A percentile compares a stretch with the other conserved stretches of the same genome.
These are phyloP conservation scores for Pholiota conissans DNA, from an alignment of 768 basidiomycete genomes.

Conservation along the genomic window DNA sequence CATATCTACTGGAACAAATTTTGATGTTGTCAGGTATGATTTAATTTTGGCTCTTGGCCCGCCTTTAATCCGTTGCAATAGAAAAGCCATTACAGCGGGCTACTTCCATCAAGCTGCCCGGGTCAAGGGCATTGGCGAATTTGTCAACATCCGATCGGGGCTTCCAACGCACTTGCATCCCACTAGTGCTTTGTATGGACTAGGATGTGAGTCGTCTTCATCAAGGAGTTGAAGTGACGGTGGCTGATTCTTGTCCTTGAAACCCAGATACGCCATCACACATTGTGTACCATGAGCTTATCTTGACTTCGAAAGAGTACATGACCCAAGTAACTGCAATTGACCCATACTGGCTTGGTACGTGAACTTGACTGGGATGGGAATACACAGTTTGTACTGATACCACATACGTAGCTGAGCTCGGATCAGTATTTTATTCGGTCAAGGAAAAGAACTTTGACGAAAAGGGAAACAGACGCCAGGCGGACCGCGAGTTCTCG, in stretches of 20 bases:
- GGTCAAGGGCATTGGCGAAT: conserved; percentile 99
- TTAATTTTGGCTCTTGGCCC: conserved; percentile 2
- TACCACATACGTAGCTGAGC: conserved; percentile 62
- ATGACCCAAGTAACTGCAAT: conserved; percentile 99
- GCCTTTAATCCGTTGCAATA: conserved; percentile 26
- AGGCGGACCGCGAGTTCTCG: conserved; percentile 88
- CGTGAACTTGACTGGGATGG: conserved; percentile 18
- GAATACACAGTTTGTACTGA: not conserved
- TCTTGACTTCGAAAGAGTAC: conserved; percentile 94
- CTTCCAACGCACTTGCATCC: conserved; percentile 96
- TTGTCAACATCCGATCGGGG: conserved; percentile 94
- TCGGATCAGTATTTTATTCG: conserved; percentile 96
- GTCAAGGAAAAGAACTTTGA: conserved; percentile 99
- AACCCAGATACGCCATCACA: conserved; percentile 88
- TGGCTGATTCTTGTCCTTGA: conserved; percentile 6
- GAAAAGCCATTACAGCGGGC: conserved; percentile 96
- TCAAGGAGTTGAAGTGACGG: conserved; percentile 1
- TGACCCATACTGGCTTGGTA: conserved; percentile 96
- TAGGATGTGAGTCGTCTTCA: conserved; percentile 71
- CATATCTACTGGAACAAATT: conserved; percentile 91
- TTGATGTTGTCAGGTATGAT: conserved; percentile 74
- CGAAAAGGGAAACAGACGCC: conserved; percentile 73
- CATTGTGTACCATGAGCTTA: conserved; percentile 95
- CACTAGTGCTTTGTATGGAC: conserved; percentile 92
- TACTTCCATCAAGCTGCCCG: conserved; percentile 99